Percentiles rank a stretch among this genome's conserved stretches.
phyloP scores from a whole-genome alignment of 139 green algal species.

The Picochlorum sp. region DNA sequence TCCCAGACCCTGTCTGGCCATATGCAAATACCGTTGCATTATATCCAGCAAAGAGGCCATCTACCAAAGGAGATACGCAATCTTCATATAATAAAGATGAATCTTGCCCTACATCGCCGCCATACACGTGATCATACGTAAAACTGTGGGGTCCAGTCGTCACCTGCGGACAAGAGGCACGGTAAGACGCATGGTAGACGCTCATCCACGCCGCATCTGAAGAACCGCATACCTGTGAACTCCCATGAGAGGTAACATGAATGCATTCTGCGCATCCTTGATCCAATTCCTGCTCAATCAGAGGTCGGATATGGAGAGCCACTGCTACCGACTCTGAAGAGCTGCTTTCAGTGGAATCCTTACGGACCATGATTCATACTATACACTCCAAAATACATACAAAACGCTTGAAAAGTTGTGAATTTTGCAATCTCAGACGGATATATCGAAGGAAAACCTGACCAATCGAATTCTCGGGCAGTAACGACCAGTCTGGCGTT shows the following conservation, averaged over 20 bases:
- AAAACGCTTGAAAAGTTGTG: too few relatives aligned
- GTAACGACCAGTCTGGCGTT: too few relatives aligned
- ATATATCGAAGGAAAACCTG: too few relatives aligned
- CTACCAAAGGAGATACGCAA: constrained; percentile 73
- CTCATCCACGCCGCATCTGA: not conserved
- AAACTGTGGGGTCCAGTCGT: constrained; percentile 50
- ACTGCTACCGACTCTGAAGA: constrained; percentile 41
- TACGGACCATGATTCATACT: too few relatives aligned
- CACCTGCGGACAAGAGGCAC: constrained; percentile 30
- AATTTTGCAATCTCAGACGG: too few relatives aligned
- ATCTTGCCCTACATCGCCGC: constrained; percentile 28
- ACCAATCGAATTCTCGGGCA: too few relatives aligned
- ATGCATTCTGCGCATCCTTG: constrained; percentile 62
- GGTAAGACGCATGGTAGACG: not conserved
- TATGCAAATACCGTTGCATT: constrained; percentile 72
- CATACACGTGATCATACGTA: constrained; percentile 80
- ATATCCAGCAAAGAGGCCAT: constrained; percentile 82
- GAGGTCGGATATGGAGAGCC: constrained; percentile 74
- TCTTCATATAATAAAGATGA: constrained; percentile 48
- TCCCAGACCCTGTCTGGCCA: constrained; percentile 59
- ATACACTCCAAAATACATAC: too few relatives aligned
- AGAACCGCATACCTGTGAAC: constrained; percentile 49
- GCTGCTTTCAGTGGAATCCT: too few relatives aligned
- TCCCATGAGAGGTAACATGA: constrained; percentile 42
- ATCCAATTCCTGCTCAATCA: constrained; percentile 62